These are phyloP conservation scores for Neofusicoccum umdonicola DNA, from an alignment of 2,329 filamentous ascomycete genomes.

Conservation along the genomic window DNA sequence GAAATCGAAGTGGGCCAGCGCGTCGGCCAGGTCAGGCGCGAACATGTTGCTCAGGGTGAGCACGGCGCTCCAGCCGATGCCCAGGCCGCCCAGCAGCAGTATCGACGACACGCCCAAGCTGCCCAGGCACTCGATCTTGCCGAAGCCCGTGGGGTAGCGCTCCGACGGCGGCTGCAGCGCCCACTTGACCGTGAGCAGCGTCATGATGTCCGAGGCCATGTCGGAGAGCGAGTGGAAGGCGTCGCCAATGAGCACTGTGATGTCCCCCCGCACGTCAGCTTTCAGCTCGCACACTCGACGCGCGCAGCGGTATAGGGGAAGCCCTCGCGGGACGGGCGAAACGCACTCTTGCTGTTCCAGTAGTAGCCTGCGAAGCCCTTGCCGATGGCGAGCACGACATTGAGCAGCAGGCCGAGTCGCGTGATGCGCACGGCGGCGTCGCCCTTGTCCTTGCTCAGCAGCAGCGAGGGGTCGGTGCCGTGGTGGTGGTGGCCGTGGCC, in stretches of 20 bases:
- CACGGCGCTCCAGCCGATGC: slow-evolving; percentile 74
- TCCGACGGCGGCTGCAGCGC: slow-evolving; percentile 81
- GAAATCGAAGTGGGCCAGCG: slow-evolving; percentile 43
- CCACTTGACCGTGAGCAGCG: slow-evolving; percentile 90
- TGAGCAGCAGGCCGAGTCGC: slow-evolving; percentile 80
- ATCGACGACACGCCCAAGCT: slow-evolving; percentile 91
- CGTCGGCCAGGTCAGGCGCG: slow-evolving; percentile 46
- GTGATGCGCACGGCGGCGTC: slow-evolving; percentile 95
- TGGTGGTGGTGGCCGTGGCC: slow-evolving; percentile 68
- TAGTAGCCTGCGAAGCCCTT: slow-evolving; percentile 90
- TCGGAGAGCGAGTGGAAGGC: slow-evolving; percentile 95
- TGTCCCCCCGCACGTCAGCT: slow-evolving; percentile 12
- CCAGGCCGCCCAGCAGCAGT: slow-evolving; percentile 81
- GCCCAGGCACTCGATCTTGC: slow-evolving; percentile 95
- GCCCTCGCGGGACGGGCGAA: not conserved
- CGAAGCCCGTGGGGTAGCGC: slow-evolving; percentile 85
- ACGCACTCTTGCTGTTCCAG: slow-evolving; percentile 77
- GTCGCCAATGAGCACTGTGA: slow-evolving; percentile 75
- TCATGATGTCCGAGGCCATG: slow-evolving; percentile 90
- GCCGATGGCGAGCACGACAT: slow-evolving; percentile 88
- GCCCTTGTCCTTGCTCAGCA: slow-evolving; percentile 78
- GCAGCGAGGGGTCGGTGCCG: slow-evolving; percentile 74
- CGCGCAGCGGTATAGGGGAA: not conserved
- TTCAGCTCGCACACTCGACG: too few relatives aligned
- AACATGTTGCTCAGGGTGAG: slow-evolving; percentile 56